Conservation (phyloP, 179 eudicot genomes). For the Vitellaria paradoxa region DNA sequence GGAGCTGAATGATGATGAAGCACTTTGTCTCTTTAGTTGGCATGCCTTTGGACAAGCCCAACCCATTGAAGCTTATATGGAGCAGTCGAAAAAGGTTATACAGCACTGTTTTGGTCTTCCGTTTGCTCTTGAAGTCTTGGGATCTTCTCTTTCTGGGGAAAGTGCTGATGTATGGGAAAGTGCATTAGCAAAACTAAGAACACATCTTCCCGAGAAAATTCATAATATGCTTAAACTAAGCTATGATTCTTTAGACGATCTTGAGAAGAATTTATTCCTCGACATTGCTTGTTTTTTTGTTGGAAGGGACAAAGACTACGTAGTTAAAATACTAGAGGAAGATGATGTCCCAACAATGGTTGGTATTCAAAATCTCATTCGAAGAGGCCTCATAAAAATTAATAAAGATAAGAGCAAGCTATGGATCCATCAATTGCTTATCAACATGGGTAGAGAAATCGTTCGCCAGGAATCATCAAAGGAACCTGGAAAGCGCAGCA, state of each 20-base stretch:
- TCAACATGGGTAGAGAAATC: constrained; percentile 18
- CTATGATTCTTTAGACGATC: constrained; percentile 15
- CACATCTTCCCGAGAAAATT: constrained; percentile 7
- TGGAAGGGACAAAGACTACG: constrained; percentile 13
- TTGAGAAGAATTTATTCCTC: constrained; percentile 17
- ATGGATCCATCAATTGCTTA: constrained; percentile 11
- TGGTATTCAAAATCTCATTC: neutral
- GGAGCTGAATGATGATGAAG: neutral
- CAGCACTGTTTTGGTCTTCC: constrained; percentile 18
- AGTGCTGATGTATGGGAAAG: constrained; percentile 14
- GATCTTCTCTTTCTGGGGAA: constrained; percentile 12
- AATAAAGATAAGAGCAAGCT: neutral
- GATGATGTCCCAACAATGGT: neutral
- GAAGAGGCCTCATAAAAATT: constrained; percentile 4
- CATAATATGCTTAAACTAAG: constrained; percentile 14
- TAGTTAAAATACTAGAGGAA: constrained; percentile 10
- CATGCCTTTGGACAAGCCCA: constrained; percentile 16
- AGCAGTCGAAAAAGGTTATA: neutral
- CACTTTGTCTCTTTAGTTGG: constrained; percentile 19
- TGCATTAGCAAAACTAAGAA: neutral
- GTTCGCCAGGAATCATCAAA: neutral
- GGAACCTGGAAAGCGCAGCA: constrained; percentile 8
- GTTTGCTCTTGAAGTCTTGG: constrained; percentile 24
- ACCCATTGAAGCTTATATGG: constrained; percentile 3
- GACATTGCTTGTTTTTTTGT: constrained; percentile 20